Conservation (phyloP, 2,329 filamentous ascomycete species). For the Scedosporium dehoogii region DNA sequence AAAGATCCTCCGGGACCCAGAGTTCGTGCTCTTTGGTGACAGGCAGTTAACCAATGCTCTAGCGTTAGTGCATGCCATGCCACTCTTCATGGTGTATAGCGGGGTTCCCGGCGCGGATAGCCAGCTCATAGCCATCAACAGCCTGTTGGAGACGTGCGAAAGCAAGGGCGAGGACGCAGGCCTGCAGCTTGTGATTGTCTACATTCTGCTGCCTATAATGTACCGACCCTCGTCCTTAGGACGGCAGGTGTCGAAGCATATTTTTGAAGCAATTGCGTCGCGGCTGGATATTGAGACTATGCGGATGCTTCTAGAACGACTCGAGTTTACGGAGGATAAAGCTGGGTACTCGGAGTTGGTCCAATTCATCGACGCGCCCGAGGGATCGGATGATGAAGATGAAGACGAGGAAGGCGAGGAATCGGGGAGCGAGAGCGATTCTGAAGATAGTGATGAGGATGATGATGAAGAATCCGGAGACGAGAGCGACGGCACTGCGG, state of each 20-base stretch:
- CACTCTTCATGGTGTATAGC: constrained; percentile 82
- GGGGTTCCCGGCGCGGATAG: constrained; percentile 78
- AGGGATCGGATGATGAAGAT: constrained; percentile 3
- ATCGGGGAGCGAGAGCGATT: not conserved
- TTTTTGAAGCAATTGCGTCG: constrained; percentile 72
- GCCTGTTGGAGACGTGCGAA: constrained; percentile 60
- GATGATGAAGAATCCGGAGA: constrained; percentile 1
- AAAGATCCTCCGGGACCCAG: constrained; percentile 19
- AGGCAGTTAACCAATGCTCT: constrained; percentile 51
- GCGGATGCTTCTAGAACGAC: constrained; percentile 32
- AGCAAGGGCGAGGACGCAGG: not conserved
- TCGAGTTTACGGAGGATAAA: constrained; percentile 5
- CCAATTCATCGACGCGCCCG: not conserved
- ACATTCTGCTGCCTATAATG: constrained; percentile 79
- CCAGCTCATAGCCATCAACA: constrained; percentile 70
- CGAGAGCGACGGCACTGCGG: constrained; percentile 2
- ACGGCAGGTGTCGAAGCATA: constrained; percentile 75
- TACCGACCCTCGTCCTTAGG: constrained; percentile 77
- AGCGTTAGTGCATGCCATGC: constrained; percentile 71
- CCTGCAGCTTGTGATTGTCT: constrained; percentile 34
- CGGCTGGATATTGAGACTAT: constrained; percentile 66
- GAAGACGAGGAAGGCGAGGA: not conserved
- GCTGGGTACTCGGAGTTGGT: not conserved
- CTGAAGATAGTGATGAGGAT: not conserved
- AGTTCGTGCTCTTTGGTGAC: constrained; percentile 11